phyloP scores from a whole-genome alignment of 495 filamentous ascomycete genomes.

The Eremomyces bilateralis region DNA sequence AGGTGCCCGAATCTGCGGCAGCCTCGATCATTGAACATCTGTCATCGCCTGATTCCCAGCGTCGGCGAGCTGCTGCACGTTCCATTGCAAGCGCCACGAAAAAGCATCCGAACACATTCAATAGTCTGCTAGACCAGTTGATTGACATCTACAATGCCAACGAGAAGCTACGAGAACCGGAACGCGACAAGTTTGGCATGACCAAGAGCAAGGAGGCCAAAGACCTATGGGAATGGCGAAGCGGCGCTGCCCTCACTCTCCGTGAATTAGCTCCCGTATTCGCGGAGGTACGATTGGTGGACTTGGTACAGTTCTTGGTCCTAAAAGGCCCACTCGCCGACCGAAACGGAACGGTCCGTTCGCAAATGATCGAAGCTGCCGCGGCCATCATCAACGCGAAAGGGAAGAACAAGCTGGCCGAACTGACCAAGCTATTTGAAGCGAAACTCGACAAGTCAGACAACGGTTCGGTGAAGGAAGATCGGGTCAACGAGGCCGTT shows the following conservation, averaged over 20 bases:
- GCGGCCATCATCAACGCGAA: conserved; percentile 57
- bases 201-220: conserved; percentile 57
- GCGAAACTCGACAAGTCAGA: conserved; percentile 60
- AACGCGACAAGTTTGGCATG: conserved; percentile 85
- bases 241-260: conserved; percentile 74
- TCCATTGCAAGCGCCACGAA: conserved; percentile 54
- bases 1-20: conserved; percentile 37
- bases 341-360: conserved; percentile 47
- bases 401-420: conserved; percentile 61
- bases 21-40: conserved; percentile 54
- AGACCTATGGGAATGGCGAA: conserved; percentile 78
- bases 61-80: conserved; percentile 64
- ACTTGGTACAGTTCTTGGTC: conserved; percentile 68
- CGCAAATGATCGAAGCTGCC: conserved; percentile 86
- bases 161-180: conserved; percentile 56
- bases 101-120: conserved; percentile 32
- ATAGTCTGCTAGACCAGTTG: conserved; percentile 35
- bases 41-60: conserved; percentile 49
- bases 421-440: conserved; percentile 82
- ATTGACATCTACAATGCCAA: conserved; percentile 48
- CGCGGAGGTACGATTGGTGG: conserved; percentile 41
- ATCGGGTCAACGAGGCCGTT: conserved; percentile 86
- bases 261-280: conserved; percentile 53
- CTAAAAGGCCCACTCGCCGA: conserved; percentile 67
- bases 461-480: conserved; percentile 51